Conservation (phyloP, 2,329 filamentous ascomycete genomes). For the Botryotinia convoluta region DNA sequence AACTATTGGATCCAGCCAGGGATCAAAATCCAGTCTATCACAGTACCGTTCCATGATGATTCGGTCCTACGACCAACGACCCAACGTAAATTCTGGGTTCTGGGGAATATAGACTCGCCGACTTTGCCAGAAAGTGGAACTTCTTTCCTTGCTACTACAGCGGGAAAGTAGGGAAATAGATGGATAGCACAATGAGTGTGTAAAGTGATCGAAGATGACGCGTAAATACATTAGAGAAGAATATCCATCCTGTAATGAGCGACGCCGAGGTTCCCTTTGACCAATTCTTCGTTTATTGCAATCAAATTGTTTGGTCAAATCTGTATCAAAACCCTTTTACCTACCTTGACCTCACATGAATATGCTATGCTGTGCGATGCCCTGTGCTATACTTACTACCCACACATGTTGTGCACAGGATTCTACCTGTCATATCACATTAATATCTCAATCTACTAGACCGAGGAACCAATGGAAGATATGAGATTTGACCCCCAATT, state of each 20-base stretch:
- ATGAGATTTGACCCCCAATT: background rate
- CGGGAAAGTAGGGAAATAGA: background rate
- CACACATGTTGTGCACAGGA: conserved; percentile 11
- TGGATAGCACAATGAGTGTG: background rate
- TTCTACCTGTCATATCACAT: background rate
- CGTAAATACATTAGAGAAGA: conserved; percentile 8
- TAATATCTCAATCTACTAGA: background rate
- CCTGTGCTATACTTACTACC: background rate
- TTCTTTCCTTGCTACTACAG: background rate
- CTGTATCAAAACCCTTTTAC: background rate
- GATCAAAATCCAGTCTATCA: background rate
- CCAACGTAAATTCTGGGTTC: conserved; percentile 13
- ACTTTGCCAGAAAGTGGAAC: conserved; percentile 6
- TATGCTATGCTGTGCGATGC: conserved; percentile 12
- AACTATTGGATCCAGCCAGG: conserved; percentile 7
- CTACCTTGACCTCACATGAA: conserved; percentile 11
- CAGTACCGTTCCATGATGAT: background rate
- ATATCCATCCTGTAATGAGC: conserved; percentile 17
- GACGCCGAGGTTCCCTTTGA: conserved; percentile 10
- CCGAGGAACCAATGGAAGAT: background rate
- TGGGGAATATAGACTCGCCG: conserved; percentile 10
- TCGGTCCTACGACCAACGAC: conserved; percentile 13
- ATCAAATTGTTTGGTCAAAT: background rate
- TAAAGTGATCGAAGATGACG: conserved; percentile 17
- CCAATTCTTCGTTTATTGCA: conserved; percentile 2